Percentiles rank a stretch among this genome's conserved stretches.
These are phyloP conservation scores for Camellia oleifera DNA, from an alignment of 179 eudicot species.

Conservation along the genomic window DNA sequence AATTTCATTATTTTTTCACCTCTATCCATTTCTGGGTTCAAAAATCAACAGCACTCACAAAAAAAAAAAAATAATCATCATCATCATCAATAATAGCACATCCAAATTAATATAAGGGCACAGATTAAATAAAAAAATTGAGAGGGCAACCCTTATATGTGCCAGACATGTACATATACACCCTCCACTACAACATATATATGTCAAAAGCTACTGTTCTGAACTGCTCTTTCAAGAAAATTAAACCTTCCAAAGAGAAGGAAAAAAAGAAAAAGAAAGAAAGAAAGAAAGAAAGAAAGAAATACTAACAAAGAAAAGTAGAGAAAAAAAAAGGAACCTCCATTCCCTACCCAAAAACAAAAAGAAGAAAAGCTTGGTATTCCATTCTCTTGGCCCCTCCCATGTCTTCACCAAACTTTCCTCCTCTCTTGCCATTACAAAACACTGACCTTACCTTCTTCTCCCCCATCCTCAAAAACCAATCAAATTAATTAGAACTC, in stretches of 20 bases:
- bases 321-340: not conserved
- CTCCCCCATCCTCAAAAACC: constrained; percentile 16
- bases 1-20: not conserved
- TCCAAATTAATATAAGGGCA: not conserved
- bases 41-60: not conserved
- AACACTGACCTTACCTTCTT: constrained; percentile 11
- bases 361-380: not conserved
- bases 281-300: no score
- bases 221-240: constrained; percentile 19
- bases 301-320: no score
- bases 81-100: not conserved
- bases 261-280: constrained; percentile 8
- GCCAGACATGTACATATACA: constrained; percentile 27
- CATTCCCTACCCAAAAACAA: constrained; percentile 6
- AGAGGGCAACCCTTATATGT: constrained; percentile 17
- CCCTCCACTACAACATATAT: constrained; percentile 28
- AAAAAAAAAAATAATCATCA: not conserved
- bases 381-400: constrained; percentile 7
- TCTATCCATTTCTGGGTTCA: not conserved
- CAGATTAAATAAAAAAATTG: constrained; percentile 14
- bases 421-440: constrained; percentile 13
- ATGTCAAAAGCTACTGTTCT: constrained; percentile 9
- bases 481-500: constrained; percentile 22
- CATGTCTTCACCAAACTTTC: constrained; percentile 10
- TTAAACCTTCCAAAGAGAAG: not conserved